Evolutionary conservation across 352 stramenopile genomes (phyloP), one percentile per base, ranked within the genome.

Genomic region (Globisporangium orthogonon): DNA sequence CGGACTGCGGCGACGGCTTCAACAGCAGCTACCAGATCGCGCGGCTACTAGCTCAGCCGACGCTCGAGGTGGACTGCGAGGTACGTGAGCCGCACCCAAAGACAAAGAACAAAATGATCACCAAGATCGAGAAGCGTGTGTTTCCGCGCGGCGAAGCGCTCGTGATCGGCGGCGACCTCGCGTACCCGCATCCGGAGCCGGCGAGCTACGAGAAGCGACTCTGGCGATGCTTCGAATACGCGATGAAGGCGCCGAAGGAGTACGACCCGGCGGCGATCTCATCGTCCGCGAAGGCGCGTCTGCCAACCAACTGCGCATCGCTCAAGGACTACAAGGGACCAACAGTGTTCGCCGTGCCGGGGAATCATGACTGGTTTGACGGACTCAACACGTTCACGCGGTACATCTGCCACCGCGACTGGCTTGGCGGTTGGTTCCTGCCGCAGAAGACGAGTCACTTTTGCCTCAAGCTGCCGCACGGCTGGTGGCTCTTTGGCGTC

Each of bases 341-440:
- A 11, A 91, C 69, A 2, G 82, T 71, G 18, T 93, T 95, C 58
- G 83, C 83, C 17, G 88, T 95, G 54, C 85, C 85, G 2, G 89
- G 92, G 0, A 98, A 98, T 62, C 92, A 98, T 64, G 92, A 97
- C 60, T 98, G 92, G 90, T 96, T 97, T 63, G 92, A 98, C 62
- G 92, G 92, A 15, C 71, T 98, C 23, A 91, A 93, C 57, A 97
- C 91, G 10, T 98, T 94, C 52, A 96, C 78, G 30, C 79, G 91
- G 28, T 97, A 90, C 60, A 86, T 98, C 61, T 89, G 91, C 54
- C 85, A 94, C 31, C 76, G 90, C 44, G 87, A 97, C 52, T 97
- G 89, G 86, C 81, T 97, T 2, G 92, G 90, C 18, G 92, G 91
- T 6, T 98, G 92, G 92, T 65, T 96, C 1, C 71, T 98, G 52